These are phyloP conservation scores for Uromyces viciae-fabae DNA, from an alignment of 1,284 basidiomycete genomes.

Conservation along the genomic window DNA sequence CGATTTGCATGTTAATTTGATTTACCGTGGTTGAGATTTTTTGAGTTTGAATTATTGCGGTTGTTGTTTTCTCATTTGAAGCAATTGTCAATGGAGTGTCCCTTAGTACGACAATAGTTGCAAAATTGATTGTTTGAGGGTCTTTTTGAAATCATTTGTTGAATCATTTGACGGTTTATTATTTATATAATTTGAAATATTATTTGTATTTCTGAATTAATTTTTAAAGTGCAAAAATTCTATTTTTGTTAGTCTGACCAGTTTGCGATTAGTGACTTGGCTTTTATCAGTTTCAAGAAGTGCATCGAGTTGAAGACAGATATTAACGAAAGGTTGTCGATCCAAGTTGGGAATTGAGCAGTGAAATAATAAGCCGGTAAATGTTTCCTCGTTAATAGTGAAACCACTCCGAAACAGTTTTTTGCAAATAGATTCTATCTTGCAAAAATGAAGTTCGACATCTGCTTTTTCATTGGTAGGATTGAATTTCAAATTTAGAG, in stretches of 20 bases:
- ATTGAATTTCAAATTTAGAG: neutral
- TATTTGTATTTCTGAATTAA: neutral
- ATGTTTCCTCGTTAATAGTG: neutral
- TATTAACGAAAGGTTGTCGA: neutral
- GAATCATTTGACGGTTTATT: neutral
- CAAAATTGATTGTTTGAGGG: neutral
- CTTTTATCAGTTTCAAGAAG: neutral
- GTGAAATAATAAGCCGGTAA: neutral
- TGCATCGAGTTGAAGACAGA: neutral
- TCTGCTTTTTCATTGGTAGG: neutral
- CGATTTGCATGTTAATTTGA: no score
- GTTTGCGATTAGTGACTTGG: neutral
- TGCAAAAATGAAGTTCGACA: neutral
- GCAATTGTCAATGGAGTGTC: neutral
- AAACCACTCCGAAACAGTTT: neutral
- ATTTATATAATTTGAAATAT: neutral
- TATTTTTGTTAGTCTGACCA: neutral
- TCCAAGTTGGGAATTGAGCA: neutral
- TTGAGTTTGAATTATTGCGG: neutral
- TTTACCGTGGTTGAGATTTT: no score
- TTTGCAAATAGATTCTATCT: neutral
- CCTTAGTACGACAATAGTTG: neutral
- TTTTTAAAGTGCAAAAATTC: neutral
- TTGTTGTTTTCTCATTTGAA: no score
- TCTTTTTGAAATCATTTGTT: no score